phyloP scores from a whole-genome alignment of 257 asterid species.

The Nyctanthes arbortristis region DNA sequence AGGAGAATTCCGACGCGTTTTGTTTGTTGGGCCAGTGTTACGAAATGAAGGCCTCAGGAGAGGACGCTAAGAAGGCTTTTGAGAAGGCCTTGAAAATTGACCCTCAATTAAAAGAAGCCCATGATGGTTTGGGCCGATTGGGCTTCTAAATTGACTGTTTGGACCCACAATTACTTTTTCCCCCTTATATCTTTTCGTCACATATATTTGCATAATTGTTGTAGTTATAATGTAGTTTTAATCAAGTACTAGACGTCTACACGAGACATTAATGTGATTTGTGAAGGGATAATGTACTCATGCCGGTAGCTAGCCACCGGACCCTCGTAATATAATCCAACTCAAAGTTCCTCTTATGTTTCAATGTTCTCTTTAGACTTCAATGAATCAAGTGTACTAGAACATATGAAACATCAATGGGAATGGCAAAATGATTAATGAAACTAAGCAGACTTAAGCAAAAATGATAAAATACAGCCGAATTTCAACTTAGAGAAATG shows the following conservation, averaged over 20 bases:
- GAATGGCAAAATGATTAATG: constrained; percentile 27
- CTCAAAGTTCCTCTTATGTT: too few species aligned
- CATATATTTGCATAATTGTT: background rate
- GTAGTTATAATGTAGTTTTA: too few species aligned
- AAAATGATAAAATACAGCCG: constrained; percentile 23
- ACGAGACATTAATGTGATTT: too few species aligned
- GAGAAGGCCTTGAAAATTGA: constrained; percentile 45
- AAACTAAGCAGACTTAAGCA: constrained; percentile 25
- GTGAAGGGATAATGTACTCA: too few species aligned
- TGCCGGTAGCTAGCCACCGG: too few species aligned
- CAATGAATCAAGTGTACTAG: background rate
- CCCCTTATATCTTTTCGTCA: background rate
- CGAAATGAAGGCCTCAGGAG: constrained; percentile 42
- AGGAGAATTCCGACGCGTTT: constrained; percentile 51
- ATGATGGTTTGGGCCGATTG: constrained; percentile 43
- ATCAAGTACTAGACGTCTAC: too few species aligned
- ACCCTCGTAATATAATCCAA: too few species aligned
- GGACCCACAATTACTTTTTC: too few species aligned
- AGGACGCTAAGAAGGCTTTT: constrained; percentile 54
- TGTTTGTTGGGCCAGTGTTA: constrained; percentile 77
- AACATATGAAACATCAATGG: background rate
- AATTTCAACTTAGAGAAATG: constrained; percentile 37
- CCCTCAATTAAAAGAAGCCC: constrained; percentile 47
- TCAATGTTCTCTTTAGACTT: too few species aligned
- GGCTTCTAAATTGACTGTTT: constrained; percentile 17